These are phyloP conservation scores for Hemisphaericaspora subhashii DNA, from an alignment of 1,139 yeast species.

Conservation along the genomic window DNA sequence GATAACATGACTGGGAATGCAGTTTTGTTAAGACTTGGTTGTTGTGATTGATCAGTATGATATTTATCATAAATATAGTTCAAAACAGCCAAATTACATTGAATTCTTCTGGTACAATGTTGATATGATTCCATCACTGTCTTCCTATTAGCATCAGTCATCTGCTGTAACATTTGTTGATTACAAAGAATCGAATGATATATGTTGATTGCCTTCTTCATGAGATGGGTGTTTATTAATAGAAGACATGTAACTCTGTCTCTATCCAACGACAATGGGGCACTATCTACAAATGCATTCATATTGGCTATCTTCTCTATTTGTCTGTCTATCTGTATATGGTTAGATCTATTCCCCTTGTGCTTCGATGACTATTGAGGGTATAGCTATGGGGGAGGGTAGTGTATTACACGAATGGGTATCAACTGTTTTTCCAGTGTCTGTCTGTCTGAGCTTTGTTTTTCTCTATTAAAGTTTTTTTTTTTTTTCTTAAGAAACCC, in stretches of 20 bases:
- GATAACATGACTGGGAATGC: slow-evolving; percentile 53
- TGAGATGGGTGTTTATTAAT: slow-evolving; percentile 51
- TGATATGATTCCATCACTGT: slow-evolving; percentile 48
- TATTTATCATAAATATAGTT: slow-evolving; percentile 54
- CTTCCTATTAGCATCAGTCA: slow-evolving; percentile 38
- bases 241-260: slow-evolving; percentile 52
- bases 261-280: slow-evolving; percentile 30
- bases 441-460: too few species aligned
- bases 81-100: slow-evolving; percentile 53
- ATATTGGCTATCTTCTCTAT: background rate
- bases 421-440: too few species aligned
- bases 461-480: background rate
- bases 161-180: slow-evolving; percentile 35
- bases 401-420: too few species aligned
- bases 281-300: slow-evolving; percentile 11
- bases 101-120: slow-evolving; percentile 52
- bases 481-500: background rate
- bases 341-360: background rate
- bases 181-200: slow-evolving; percentile 38
- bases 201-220: slow-evolving; percentile 47
- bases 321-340: background rate
- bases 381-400: too few species aligned
- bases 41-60: slow-evolving; percentile 33
- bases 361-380: too few species aligned
- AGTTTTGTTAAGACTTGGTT: slow-evolving; percentile 31